Conservation (phyloP, 108 stramenopile genomes). For the Epithemia pelagica region DNA sequence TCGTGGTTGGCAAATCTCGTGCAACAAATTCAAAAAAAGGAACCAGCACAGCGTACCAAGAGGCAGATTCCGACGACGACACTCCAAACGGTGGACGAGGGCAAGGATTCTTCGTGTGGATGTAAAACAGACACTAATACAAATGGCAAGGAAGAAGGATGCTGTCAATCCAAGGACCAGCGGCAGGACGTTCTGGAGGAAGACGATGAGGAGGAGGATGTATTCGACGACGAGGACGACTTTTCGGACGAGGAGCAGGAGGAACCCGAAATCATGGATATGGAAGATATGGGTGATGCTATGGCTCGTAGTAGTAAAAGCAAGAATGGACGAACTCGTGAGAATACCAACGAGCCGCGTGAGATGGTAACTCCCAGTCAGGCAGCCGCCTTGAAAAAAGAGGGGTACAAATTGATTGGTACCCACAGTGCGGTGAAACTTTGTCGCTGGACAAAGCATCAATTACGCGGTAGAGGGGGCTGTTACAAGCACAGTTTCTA, state of each 20-base stretch:
- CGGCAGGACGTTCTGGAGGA: conserved; percentile 5
- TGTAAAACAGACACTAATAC: conserved; percentile 7
- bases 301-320: conserved; percentile 33
- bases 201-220: conserved; percentile 19
- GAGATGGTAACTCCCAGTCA: conserved; percentile 96
- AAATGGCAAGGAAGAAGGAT: neutral
- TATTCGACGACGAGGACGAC: conserved; percentile 44
- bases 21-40: conserved; percentile 11
- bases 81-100: neutral
- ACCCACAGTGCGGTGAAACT: conserved; percentile 95
- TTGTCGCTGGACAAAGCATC: conserved; percentile 98
- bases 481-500: conserved; percentile 98
- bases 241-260: conserved; percentile 36
- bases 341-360: too few species aligned
- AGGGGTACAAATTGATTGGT: conserved; percentile 94
- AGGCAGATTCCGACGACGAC: neutral
- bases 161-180: conserved; percentile 11
- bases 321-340: conserved; percentile 11
- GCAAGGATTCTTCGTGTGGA: conserved; percentile 10
- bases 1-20: conserved; percentile 32
- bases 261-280: conserved; percentile 70
- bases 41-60: conserved; percentile 11
- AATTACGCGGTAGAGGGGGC: conserved; percentile 90
- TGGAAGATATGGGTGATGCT: conserved; percentile 87
- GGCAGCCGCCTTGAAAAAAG: conserved; percentile 85